Base-by-base conservation (phyloP, 495 filamentous ascomycete species). In the Darksidea phi region DNA sequence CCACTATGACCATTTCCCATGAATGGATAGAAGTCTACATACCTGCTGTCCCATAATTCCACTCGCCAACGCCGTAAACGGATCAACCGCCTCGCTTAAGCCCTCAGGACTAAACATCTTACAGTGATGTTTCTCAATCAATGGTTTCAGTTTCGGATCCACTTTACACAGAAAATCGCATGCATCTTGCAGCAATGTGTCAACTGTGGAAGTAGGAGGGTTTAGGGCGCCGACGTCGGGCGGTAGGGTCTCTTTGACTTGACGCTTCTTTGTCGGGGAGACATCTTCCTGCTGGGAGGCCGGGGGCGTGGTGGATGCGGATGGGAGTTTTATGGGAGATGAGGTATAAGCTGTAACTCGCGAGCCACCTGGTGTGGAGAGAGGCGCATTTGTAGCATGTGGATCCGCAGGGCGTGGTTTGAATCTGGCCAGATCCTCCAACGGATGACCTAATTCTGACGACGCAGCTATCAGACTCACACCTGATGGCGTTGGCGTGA, bases 21-120 rank as follows among this genome's bases (percentile, higher is more conserved):
- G n/a, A n/a, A n/a, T n/a, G n/a, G n/a, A n/a, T n/a, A n/a, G n/a
- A n/a, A n/a, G n/a, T n/a, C n/a, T n/a, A n/a, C 51, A 6, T 71
- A 76, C 76, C 72, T 98, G 94, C 73, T 98, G 94, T 45, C 89
- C 89, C 59, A 97, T 96, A 66, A 98, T 97, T 47, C 90, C 87
- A 71, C 84, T 88, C 23, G 81, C 80, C 41, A 98, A 80, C 54
- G 85, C 86, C 52, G 84, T 85, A 70, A 97, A 98, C 2, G 94
- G 93, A 72, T 97, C 88, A 61, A 96, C 81, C 63, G 84, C 75
- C 74, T 97, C 92, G 17, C 85, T 83, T 17, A 98, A 74, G 0
- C 91, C 92, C 51, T 88, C 86, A 1, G 90, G 82, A 6, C 88
- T 88, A 74, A 97, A 96, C 12, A 94, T 70, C 37, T 75, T 70